Percentiles rank a stretch among this genome's conserved stretches.
Conservation (phyloP, 2,329 filamentous ascomycete genomes). For the Neocucurbitaria cava region DNA sequence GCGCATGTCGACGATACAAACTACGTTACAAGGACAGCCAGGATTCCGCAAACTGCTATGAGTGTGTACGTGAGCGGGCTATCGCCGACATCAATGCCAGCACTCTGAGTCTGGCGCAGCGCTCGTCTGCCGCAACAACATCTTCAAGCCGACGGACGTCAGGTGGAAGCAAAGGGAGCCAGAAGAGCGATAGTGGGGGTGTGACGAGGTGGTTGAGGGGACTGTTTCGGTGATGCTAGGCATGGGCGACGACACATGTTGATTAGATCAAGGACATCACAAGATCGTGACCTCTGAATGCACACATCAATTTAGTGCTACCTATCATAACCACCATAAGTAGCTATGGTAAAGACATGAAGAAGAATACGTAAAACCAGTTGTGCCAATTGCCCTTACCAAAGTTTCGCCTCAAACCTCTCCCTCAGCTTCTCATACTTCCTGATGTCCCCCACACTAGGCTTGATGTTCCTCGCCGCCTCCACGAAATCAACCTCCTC, state of each 20-base stretch:
- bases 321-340: too few species aligned
- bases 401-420: conserved; percentile 50
- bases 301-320: too few species aligned
- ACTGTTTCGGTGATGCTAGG: not conserved
- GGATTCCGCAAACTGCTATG: not conserved
- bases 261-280: too few species aligned
- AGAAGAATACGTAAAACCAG: too few species aligned
- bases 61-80: not conserved
- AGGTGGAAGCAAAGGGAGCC: not conserved
- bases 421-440: conserved; percentile 64
- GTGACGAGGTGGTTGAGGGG: not conserved
- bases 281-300: too few species aligned
- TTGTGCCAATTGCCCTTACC: too few species aligned
- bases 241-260: too few species aligned
- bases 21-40: conserved; percentile 10
- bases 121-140: too few species aligned
- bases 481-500: conserved; percentile 56
- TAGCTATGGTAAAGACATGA: too few species aligned
- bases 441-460: conserved; percentile 64
- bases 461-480: conserved; percentile 52
- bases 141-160: not conserved
- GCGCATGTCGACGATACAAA: conserved; percentile 10
- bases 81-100: not conserved
- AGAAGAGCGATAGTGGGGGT: not conserved
- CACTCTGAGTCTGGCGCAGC: not conserved